Evolutionary conservation across 2,329 filamentous ascomycete species (phyloP).

Genomic region (Diaporthe australafricana): DNA sequence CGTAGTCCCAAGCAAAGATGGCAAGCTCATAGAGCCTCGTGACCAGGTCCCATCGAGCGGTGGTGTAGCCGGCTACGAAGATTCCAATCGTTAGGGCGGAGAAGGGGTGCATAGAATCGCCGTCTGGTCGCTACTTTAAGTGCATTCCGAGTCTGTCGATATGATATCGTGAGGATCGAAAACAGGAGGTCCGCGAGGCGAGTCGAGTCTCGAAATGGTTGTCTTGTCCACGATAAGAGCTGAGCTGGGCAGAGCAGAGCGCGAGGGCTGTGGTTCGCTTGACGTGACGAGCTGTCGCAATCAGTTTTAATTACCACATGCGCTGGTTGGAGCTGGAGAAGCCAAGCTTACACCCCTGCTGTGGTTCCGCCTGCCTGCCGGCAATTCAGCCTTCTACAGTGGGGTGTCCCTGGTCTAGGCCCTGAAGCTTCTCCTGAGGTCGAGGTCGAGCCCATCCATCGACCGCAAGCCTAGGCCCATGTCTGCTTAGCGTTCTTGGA

Average conservation of each 20-base stretch:
- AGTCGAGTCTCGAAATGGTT: background rate
- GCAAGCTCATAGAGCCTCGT: conserved; percentile 96
- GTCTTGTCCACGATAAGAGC: conserved; percentile 20
- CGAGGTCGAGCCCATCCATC: background rate
- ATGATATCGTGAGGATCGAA: background rate
- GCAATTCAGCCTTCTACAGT: conserved; percentile 19
- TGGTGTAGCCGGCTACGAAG: conserved; percentile 99
- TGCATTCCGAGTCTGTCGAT: conserved; percentile 53
- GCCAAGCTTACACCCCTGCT: conserved; percentile 15
- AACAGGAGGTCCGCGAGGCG: background rate
- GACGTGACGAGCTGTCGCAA: conserved; percentile 25
- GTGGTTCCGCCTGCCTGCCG: conserved; percentile 24
- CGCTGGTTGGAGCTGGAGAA: conserved; percentile 24
- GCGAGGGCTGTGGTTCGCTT: conserved; percentile 10
- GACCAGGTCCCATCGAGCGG: conserved; percentile 98
- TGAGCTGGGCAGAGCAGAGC: conserved; percentile 2
- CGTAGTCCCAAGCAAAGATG: conserved; percentile 98
- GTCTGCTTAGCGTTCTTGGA: background rate
- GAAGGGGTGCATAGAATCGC: conserved; percentile 92
- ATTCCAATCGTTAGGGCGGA: conserved; percentile 95
- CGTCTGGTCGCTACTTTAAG: conserved; percentile 50
- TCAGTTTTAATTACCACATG: conserved; percentile 30
- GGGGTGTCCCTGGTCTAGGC: conserved; percentile 21
- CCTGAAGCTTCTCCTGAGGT: background rate
- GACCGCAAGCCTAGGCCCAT: background rate